Evolutionary conservation across 163 green algal species (phyloP).

Genomic region (Scenedesmus sp.): DNA sequence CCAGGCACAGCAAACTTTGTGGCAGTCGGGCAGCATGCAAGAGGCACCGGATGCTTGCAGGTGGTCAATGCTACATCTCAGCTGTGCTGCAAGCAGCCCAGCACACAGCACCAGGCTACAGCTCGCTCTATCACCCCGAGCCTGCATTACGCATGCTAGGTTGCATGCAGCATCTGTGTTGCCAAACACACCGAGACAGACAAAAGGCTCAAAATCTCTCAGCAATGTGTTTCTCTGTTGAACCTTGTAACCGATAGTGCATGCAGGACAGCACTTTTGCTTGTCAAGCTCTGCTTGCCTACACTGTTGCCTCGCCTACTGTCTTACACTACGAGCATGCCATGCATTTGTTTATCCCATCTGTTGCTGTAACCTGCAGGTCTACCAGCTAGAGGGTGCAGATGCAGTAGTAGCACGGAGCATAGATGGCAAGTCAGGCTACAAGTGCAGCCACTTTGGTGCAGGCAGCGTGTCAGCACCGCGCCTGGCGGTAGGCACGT

Average conservation of each 20-base stretch:
- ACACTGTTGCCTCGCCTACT: neutral
- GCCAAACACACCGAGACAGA: neutral
- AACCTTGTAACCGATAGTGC: neutral
- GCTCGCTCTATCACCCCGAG: neutral
- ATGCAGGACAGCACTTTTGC: constrained; percentile 50
- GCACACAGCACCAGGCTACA: neutral
- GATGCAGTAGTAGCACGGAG: constrained; percentile 76
- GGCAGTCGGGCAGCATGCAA: constrained; percentile 77
- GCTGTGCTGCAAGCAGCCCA: neutral
- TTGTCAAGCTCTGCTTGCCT: neutral
- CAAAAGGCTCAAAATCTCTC: neutral
- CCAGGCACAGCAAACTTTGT: constrained; percentile 87
- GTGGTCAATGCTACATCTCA: constrained; percentile 42
- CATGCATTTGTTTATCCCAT: constrained; percentile 33
- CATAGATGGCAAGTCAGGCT: constrained; percentile 69
- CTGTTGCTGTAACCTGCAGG: constrained; percentile 55
- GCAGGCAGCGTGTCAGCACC: constrained; percentile 76
- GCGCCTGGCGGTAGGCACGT: constrained; percentile 84
- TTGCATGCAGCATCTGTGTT: constrained; percentile 5
- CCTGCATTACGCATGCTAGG: neutral
- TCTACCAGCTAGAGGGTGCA: constrained; percentile 84
- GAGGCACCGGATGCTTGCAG: constrained; percentile 84
- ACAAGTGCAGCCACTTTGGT: constrained; percentile 91
- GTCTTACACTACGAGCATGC: neutral
- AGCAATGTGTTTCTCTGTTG: neutral